phyloP scores from a whole-genome alignment of 176 grass and related monocot species.

The Oryza meyeriana region DNA sequence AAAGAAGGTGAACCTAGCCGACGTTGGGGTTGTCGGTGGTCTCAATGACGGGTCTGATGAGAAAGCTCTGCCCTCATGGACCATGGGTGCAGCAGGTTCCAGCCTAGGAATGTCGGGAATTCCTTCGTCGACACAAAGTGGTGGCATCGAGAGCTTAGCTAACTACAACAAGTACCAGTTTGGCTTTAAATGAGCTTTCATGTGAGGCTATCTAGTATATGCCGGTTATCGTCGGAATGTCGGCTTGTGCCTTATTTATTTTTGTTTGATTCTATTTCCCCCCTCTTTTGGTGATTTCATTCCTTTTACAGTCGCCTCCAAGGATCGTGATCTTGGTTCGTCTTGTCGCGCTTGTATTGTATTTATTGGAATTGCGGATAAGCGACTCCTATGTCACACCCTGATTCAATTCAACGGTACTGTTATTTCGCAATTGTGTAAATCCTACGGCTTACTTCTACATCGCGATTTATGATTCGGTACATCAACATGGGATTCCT shows the following conservation, averaged over 20 bases:
- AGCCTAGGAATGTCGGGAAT: conserved; percentile 52
- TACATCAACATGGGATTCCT: background rate
- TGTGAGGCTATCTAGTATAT: background rate
- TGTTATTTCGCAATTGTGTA: conserved; percentile 24
- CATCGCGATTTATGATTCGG: background rate
- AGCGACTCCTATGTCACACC: background rate
- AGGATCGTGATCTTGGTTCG: conserved; percentile 1
- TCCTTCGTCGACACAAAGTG: conserved; percentile 32
- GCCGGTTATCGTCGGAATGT: background rate
- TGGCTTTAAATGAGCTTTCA: conserved; percentile 64
- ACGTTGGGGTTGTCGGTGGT: conserved; percentile 84
- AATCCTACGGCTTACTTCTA: conserved; percentile 1
- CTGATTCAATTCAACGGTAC: background rate
- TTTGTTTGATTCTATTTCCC: background rate
- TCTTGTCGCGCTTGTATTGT: conserved; percentile 9
- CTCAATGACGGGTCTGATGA: conserved; percentile 62
- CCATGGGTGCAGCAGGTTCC: conserved; percentile 41
- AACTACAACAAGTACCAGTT: conserved; percentile 74
- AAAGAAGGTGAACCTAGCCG: conserved; percentile 89
- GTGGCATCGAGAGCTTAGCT: conserved; percentile 57
- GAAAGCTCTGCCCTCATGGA: conserved; percentile 47
- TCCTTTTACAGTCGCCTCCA: background rate
- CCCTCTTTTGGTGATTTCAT: background rate
- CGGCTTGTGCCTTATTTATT: background rate
- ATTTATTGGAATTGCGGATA: conserved; percentile 19